Conservation (phyloP, 352 stramenopile species). For the Phytopythium cucurbitacearum region DNA sequence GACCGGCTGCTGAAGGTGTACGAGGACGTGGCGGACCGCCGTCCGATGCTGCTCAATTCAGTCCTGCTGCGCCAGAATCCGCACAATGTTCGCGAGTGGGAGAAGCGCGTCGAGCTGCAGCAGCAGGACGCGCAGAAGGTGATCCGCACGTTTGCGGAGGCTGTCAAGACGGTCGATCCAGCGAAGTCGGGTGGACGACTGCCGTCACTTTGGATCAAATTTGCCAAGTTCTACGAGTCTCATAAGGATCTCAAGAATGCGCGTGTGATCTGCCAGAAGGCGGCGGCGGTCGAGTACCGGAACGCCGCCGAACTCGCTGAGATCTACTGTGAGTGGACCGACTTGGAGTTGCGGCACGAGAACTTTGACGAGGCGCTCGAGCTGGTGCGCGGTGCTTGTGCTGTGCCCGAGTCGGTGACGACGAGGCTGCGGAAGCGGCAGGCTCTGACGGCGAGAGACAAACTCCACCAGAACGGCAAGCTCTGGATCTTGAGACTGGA, state of each 20-base stretch:
- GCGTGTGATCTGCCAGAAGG: slow-evolving; percentile 91
- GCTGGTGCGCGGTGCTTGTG: slow-evolving; percentile 81
- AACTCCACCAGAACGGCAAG: slow-evolving; percentile 89
- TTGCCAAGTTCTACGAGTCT: slow-evolving; percentile 95
- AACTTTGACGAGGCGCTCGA: slow-evolving; percentile 93
- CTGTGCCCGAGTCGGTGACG: slow-evolving; percentile 40
- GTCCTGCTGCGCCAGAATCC: slow-evolving; percentile 98
- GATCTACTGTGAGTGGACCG: slow-evolving; percentile 93
- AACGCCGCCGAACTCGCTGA: slow-evolving; percentile 91
- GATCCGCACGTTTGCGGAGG: slow-evolving; percentile 87
- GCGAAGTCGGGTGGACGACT: slow-evolving; percentile 81
- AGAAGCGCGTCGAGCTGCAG: slow-evolving; percentile 92
- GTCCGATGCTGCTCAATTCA: slow-evolving; percentile 92
- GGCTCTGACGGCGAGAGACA: slow-evolving; percentile 51
- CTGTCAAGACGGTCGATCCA: slow-evolving; percentile 91
- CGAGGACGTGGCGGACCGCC: slow-evolving; percentile 92
- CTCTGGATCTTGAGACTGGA: slow-evolving; percentile 98
- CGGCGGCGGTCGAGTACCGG: slow-evolving; percentile 66
- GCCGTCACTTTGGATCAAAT: slow-evolving; percentile 91
- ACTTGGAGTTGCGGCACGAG: slow-evolving; percentile 96
- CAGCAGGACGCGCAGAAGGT: slow-evolving; percentile 50
- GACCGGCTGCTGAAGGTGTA: slow-evolving; percentile 84
- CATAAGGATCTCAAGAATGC: slow-evolving; percentile 91
- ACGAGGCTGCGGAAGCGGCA: slow-evolving; percentile 52
- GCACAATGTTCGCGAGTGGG: slow-evolving; percentile 97